Evolutionary conservation across 257 asterid genomes (phyloP), one percentile per base, ranked within the genome.

Genomic region (Scutellaria baicalensis): DNA sequence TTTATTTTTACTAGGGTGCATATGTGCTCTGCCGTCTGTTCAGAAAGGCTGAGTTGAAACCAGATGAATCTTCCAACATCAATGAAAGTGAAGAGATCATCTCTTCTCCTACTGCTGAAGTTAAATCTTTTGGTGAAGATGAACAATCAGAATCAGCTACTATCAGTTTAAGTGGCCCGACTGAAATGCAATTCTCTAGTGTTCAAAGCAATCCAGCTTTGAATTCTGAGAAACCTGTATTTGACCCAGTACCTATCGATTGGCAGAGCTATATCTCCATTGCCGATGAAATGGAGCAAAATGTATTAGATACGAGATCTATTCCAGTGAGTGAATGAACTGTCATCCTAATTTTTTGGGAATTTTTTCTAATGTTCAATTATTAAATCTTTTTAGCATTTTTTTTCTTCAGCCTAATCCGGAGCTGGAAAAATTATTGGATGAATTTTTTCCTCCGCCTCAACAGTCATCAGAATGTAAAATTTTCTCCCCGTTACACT

Each of bases 11-110:
- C 77, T 78, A 91, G 97, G 93, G 87, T 49, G 86, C 96, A 9
- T 94, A 70, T 84, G 95, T 94, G 64, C 97, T 94, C 33, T 92
- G 96, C 74, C 97, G 99, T 8, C 79, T 94, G 66, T 92, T 92
- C 57, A 91, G 76, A 72, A 94, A 92, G 92, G 71, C 75, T 56
- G 97, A 85, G 54, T 69, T 84, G 66, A 89, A 80, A 76, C 81
- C 50, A 79, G 97, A 94, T 45, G 92, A 80, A 54, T 66, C 54
- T 70, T 69, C 96, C 35, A 83, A 79, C 66, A 36, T 66, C 12
- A 84, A 72, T 9, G 91, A 79, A 68, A 79, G 20, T 81, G 96
- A 84, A 74, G 82, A 75, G 70, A 82, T 51, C 16, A 68, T 59
- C 61, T 67, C 78, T 64, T 82, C 96, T 76, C 88, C 95, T 17